phyloP scores from a whole-genome alignment of 2,329 filamentous ascomycete genomes.

The Leptodontidium sp. region DNA sequence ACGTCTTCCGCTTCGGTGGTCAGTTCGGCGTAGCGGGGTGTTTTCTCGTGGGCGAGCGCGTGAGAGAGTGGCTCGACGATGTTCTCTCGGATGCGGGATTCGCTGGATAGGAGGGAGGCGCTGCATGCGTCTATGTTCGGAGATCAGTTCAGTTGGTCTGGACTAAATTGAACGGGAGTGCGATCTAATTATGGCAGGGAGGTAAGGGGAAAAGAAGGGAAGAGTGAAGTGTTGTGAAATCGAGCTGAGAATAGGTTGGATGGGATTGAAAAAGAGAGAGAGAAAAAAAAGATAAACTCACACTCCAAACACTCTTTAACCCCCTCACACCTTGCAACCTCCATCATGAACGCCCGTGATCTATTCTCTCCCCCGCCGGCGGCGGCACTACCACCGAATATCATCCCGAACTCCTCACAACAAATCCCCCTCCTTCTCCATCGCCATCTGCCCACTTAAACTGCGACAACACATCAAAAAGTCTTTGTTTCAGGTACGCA shows the following conservation, averaged over 20 bases:
- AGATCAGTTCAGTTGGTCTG: background rate
- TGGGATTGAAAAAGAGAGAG: too few species aligned
- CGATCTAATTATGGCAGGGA: too few species aligned
- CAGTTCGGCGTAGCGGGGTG: background rate
- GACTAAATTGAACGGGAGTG: too few species aligned
- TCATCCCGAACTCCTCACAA: constrained; percentile 5
- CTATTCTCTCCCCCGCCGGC: background rate
- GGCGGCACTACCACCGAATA: background rate
- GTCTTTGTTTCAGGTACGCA: background rate
- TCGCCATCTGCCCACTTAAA: background rate
- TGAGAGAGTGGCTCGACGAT: background rate
- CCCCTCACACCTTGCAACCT: background rate
- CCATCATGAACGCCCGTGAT: background rate
- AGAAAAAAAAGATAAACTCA: background rate
- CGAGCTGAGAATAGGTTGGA: too few species aligned
- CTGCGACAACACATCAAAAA: background rate
- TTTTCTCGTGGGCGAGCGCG: background rate
- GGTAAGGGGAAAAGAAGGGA: too few species aligned
- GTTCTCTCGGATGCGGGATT: background rate
- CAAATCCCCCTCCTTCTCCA: background rate
- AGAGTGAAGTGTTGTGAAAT: too few species aligned
- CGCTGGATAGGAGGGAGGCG: background rate
- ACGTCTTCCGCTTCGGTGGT: background rate
- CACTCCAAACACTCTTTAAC: constrained; percentile 2
- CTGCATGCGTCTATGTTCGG: background rate